Conservation (phyloP, 176 grass and related monocot species). For the sorghum (Sorghum bicolor) region Sorghum_bicolor_NCBIv3 NC_012878.2:54674001-54674500, state of each 20-base stretch:
- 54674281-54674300: not conserved
- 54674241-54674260: slow-evolving; percentile 15
- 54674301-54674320: not conserved
- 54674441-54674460: not conserved
- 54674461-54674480: not conserved
- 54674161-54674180: slow-evolving; percentile 7
- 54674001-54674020: not conserved
- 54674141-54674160: not conserved
- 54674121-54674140: not conserved
- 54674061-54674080: slow-evolving; percentile 9
- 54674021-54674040: not conserved
- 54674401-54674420: slow-evolving; percentile 3
- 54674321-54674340: not conserved
- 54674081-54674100: not conserved
- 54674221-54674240: slow-evolving; percentile 1
- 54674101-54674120: not conserved
- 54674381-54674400: not conserved
- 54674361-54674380: not conserved
- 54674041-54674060: not conserved
- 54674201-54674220: slow-evolving; percentile 12
- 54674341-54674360: not conserved
- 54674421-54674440: not conserved
- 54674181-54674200: slow-evolving; percentile 8
- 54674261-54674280: not conserved
- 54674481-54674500: not conserved